Percentiles rank a stretch among this genome's conserved stretches.
Conservation (phyloP, 2,329 filamentous ascomycete species). For the Colletotrichum liriopes region DNA sequence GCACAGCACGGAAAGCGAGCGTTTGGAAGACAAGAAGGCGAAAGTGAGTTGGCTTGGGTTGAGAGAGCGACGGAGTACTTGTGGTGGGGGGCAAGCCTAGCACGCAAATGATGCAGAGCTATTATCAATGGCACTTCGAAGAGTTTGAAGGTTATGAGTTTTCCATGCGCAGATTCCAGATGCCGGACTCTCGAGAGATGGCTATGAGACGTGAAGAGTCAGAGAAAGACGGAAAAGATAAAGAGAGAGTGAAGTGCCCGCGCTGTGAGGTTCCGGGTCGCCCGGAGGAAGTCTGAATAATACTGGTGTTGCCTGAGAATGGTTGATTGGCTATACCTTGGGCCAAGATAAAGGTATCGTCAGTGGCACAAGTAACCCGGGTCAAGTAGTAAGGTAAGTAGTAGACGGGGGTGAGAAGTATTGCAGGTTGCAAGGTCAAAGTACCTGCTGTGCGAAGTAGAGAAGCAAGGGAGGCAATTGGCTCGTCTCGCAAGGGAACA, state of each 20-base stretch:
- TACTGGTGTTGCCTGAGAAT: background rate
- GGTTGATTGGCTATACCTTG: background rate
- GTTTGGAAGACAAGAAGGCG: background rate
- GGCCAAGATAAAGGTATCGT: too few species aligned
- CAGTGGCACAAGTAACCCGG: background rate
- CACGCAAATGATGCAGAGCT: background rate
- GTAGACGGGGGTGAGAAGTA: background rate
- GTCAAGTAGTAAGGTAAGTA: background rate
- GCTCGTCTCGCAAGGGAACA: background rate
- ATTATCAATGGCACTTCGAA: background rate
- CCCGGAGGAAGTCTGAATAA: slow-evolving; percentile 13
- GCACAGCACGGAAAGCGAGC: background rate
- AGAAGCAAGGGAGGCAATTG: slow-evolving; percentile 2
- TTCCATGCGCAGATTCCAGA: background rate
- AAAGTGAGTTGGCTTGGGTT: background rate
- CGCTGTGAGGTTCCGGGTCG: slow-evolving; percentile 6
- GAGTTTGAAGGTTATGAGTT: background rate
- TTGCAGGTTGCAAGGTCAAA: background rate
- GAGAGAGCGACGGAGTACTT: background rate
- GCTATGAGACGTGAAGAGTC: background rate
- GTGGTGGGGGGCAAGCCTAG: background rate
- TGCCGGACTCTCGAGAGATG: background rate
- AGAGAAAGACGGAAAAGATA: background rate
- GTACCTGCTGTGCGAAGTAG: background rate
- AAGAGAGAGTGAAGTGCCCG: slow-evolving; percentile 2